Conservation (phyloP, 1,284 basidiomycete genomes). For the Cryptococcus floricola region DNA sequence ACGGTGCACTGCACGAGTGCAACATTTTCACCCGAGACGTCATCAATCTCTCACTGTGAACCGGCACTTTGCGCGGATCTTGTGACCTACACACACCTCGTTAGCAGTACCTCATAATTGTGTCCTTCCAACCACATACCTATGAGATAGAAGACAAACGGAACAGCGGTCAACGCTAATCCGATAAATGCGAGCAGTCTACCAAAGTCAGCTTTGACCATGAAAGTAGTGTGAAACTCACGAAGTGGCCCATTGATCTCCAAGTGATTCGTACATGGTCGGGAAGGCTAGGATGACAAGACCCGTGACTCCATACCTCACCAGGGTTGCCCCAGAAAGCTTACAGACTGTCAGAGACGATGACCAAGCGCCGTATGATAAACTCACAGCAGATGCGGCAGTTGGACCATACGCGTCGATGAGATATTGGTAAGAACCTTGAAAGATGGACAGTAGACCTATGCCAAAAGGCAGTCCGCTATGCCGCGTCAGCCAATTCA, state of each 20-base stretch:
- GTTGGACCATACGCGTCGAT: constrained; percentile 31
- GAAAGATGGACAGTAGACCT: constrained; percentile 26
- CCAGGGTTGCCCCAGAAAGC: constrained; percentile 22
- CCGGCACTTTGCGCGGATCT: constrained; percentile 9
- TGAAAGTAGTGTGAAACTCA: constrained; percentile 5
- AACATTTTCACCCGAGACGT: not conserved
- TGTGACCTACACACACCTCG: constrained; percentile 3
- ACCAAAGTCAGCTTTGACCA: not conserved
- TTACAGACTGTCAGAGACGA: not conserved
- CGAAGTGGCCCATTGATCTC: constrained; percentile 27
- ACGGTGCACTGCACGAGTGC: too few species aligned
- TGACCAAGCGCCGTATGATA: not conserved
- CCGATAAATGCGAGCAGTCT: constrained; percentile 23
- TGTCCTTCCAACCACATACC: constrained; percentile 10
- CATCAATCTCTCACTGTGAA: constrained; percentile 14
- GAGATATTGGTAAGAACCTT: constrained; percentile 26
- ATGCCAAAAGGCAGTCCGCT: constrained; percentile 26
- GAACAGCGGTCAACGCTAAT: constrained; percentile 22
- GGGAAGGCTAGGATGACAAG: constrained; percentile 26
- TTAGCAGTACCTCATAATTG: not conserved
- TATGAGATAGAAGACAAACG: constrained; percentile 25
- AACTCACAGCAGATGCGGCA: constrained; percentile 28
- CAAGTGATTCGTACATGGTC: constrained; percentile 22
- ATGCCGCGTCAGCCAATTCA: not conserved
- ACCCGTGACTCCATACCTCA: constrained; percentile 23